Percentiles rank a stretch among this genome's conserved stretches.
Conservation (phyloP, 345 rosid genomes). For the Brassica incana region DNA sequence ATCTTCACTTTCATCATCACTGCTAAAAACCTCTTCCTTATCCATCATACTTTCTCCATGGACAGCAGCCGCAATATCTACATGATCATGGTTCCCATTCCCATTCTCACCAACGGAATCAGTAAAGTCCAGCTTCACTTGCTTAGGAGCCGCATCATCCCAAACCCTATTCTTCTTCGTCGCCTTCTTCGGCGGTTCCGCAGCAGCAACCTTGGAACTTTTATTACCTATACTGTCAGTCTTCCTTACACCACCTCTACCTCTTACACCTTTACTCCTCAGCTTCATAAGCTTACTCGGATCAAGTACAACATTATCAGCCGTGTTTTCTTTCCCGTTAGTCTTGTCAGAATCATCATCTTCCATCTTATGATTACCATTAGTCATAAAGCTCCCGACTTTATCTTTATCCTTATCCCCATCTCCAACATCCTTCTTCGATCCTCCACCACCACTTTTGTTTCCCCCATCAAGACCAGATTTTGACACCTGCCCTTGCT, state of each 20-base stretch:
- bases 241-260: constrained; percentile 58
- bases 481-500: constrained; percentile 60
- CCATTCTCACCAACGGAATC: constrained; percentile 63
- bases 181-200: constrained; percentile 72
- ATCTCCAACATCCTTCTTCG: constrained; percentile 61
- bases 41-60: constrained; percentile 99
- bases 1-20: constrained; percentile 84
- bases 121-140: constrained; percentile 80
- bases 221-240: constrained; percentile 68
- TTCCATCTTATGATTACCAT: constrained; percentile 43
- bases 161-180: constrained; percentile 92
- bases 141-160: constrained; percentile 73
- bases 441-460: constrained; percentile 40
- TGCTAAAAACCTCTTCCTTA: constrained; percentile 78
- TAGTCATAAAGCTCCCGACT: constrained; percentile 46
- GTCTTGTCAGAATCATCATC: constrained; percentile 48
- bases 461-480: constrained; percentile 64
- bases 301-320: constrained; percentile 74
- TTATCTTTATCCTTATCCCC: constrained; percentile 46
- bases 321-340: constrained; percentile 80
- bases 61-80: constrained; percentile 69
- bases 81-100: constrained; percentile 51
- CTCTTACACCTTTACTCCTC: constrained; percentile 72
- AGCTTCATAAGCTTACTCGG: constrained; percentile 87
- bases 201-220: constrained; percentile 53